These are phyloP conservation scores for Phytophthora citrophthora DNA, from an alignment of 352 stramenopile genomes.

Conservation along the genomic window DNA sequence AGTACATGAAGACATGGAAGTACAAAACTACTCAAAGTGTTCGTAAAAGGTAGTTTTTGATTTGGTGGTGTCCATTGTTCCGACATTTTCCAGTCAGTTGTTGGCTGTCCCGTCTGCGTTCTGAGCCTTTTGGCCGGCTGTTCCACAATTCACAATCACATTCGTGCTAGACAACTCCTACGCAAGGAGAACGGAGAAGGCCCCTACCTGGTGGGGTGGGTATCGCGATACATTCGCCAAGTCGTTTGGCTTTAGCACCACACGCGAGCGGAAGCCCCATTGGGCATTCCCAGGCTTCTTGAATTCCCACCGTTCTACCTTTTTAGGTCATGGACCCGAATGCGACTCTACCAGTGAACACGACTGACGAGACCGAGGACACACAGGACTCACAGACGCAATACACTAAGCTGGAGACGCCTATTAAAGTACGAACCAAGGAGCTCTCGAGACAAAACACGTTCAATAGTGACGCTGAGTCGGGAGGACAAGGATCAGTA, in stretches of 20 bases:
- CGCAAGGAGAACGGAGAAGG: not conserved
- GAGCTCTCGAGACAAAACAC: conserved; percentile 41
- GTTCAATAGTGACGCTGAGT: conserved; percentile 45
- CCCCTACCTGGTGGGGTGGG: not conserved
- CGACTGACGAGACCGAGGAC: conserved; percentile 1
- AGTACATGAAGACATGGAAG: no score
- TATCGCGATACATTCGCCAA: conserved; percentile 5
- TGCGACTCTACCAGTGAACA: conserved; percentile 1
- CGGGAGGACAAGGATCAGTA: conserved; percentile 12
- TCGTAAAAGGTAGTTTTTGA: no score
- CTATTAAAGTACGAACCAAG: conserved; percentile 30
- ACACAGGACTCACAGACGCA: conserved; percentile 11
- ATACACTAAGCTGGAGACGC: conserved; percentile 52
- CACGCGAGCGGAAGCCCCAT: not conserved
- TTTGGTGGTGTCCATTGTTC: not conserved
- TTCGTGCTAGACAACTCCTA: not conserved
- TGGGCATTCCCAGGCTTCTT: not conserved
- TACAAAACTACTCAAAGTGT: no score
- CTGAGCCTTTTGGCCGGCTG: conserved; percentile 10
- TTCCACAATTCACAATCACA: conserved; percentile 5
- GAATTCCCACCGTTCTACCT: not conserved
- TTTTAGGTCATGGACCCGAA: conserved; percentile 13
- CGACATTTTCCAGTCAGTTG: conserved; percentile 8
- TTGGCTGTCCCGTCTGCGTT: conserved; percentile 6
- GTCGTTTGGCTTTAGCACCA: not conserved